A percentile compares a stretch with the other conserved stretches of the same genome.
Evolutionary conservation across 2,329 filamentous ascomycete genomes (phyloP).

Genomic region (Claviceps africana): DNA sequence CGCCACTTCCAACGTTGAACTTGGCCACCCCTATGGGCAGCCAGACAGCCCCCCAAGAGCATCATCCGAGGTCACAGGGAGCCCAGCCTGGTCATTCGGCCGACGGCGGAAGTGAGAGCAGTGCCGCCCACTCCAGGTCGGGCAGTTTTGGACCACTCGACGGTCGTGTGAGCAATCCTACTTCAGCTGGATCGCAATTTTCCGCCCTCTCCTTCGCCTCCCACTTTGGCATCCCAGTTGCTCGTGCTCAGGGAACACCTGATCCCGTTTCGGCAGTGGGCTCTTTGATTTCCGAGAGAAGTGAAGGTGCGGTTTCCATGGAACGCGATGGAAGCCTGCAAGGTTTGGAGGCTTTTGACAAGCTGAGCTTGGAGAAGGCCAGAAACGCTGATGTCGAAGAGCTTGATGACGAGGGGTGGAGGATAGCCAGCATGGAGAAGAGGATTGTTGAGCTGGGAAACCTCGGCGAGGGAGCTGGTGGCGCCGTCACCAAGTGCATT

Average conservation of each 20-base stretch:
- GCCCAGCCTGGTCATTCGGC: conserved; percentile 50
- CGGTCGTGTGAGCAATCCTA: conserved; percentile 64
- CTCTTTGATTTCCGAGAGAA: conserved; percentile 68
- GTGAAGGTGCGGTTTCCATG: conserved; percentile 62
- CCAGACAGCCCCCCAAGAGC: conserved; percentile 57
- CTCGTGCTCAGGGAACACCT: conserved; percentile 52
- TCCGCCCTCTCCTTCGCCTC: conserved; percentile 70
- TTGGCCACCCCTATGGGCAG: conserved; percentile 82
- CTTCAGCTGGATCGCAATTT: conserved; percentile 76
- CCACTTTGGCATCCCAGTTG: conserved; percentile 53
- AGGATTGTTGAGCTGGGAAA: conserved; percentile 80
- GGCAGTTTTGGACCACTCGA: conserved; percentile 72
- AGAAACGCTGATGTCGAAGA: conserved; percentile 83
- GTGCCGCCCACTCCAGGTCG: conserved; percentile 63
- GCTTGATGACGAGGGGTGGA: conserved; percentile 88
- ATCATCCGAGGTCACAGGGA: conserved; percentile 35
- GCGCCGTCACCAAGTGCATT: conserved; percentile 82
- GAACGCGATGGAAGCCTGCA: conserved; percentile 72
- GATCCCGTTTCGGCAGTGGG: conserved; percentile 83
- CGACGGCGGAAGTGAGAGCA: conserved; percentile 66
- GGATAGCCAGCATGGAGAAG: conserved; percentile 77
- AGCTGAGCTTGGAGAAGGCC: conserved; percentile 68
- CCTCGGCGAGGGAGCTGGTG: conserved; percentile 86
- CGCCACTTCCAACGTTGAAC: conserved; percentile 64
- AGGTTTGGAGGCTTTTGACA: conserved; percentile 63